Base-by-base conservation (phyloP, 495 filamentous ascomycete species). In the Poronia punctata region DNA sequence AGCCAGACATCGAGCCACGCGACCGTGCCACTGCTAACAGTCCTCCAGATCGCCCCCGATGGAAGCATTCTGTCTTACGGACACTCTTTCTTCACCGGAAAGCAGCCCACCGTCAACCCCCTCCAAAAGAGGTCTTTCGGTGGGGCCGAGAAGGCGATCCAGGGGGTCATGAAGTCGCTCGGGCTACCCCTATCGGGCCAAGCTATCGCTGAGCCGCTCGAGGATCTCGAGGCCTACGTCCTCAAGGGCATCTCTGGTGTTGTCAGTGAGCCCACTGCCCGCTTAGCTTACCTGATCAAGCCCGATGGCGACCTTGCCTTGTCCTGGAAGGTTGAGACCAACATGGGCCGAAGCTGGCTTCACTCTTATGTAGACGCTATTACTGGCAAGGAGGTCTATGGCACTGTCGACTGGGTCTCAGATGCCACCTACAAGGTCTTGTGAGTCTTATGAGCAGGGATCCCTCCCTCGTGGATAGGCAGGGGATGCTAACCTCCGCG, bases 321-420 rank as follows among this genome's bases (percentile, higher is more conserved):
- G n/a, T 46, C 59, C 1, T 67, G 65, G 65, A 60, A 52, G 41
- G 39, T 68, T 5, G 64, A 67, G 42, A 66, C 60, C 3, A 63
- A 66, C 30, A 45, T 64, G 16, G 19, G 50, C 19, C 48, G 42
- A 23, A 59, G 59, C 39, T 70, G 57, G 60, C 50, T 67, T 18
- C 40, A 66, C 20, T 59, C 61, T 10, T 69, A 66, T 35, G 56
- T 59, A 22, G 57, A 68, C 35, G 65, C 63, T 4, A 38, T 49
- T 3, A 36, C 48, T 21, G 48, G 43, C 4, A 35, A 36, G 7
- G 31, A 56, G 11, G 41, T 67, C 18, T 33, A 58, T 6, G 56
- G 46, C 21, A 39, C 61, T 14, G 47, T 59, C 11, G 61, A 70
- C 40, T 67, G 64, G 31, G 48, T 57, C 18, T 57, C 57, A 17